A percentile compares a stretch with the other conserved stretches of the same genome.
phyloP scores from a whole-genome alignment of 2,329 filamentous ascomycete genomes.

The Parafenestella ontariensis region DNA sequence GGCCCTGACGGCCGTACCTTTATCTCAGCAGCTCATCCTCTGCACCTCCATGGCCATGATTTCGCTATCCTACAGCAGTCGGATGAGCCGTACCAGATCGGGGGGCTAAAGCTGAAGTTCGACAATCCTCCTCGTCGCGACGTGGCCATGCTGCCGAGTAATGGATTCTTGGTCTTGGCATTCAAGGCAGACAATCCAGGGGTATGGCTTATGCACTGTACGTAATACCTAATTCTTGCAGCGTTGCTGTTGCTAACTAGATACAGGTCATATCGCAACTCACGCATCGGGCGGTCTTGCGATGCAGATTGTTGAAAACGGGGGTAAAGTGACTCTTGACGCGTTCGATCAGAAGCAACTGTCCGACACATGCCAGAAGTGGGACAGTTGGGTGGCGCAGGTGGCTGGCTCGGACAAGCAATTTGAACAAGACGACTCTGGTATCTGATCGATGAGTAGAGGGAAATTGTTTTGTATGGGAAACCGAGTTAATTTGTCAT shows the following conservation, averaged over 20 bases:
- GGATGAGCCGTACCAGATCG: conserved; percentile 30
- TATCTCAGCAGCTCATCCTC: conserved; percentile 39
- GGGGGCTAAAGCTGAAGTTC: conserved; percentile 24
- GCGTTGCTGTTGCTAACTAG: conserved; percentile 21
- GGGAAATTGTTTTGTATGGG: too few relatives aligned
- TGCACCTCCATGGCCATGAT: conserved; percentile 59
- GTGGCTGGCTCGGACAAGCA: background rate
- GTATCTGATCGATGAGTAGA: too few relatives aligned
- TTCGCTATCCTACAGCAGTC: conserved; percentile 60
- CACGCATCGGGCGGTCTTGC: conserved; percentile 62
- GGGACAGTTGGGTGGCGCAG: background rate
- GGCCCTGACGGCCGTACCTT: conserved; percentile 44
- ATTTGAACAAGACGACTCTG: background rate
- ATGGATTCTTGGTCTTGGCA: conserved; percentile 55
- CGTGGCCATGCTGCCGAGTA: conserved; percentile 34
- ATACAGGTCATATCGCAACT: conserved; percentile 31
- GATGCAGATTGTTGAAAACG: conserved; percentile 59
- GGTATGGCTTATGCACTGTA: conserved; percentile 26
- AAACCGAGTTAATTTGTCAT: too few relatives aligned
- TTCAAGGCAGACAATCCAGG: conserved; percentile 63
- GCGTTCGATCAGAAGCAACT: background rate
- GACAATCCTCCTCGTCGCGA: conserved; percentile 27
- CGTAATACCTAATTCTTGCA: conserved; percentile 12
- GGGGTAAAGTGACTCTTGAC: conserved; percentile 23
- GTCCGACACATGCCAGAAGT: background rate